phyloP scores from a whole-genome alignment of 2,329 filamentous ascomycete species.

The Corinectria fuckeliana region DNA sequence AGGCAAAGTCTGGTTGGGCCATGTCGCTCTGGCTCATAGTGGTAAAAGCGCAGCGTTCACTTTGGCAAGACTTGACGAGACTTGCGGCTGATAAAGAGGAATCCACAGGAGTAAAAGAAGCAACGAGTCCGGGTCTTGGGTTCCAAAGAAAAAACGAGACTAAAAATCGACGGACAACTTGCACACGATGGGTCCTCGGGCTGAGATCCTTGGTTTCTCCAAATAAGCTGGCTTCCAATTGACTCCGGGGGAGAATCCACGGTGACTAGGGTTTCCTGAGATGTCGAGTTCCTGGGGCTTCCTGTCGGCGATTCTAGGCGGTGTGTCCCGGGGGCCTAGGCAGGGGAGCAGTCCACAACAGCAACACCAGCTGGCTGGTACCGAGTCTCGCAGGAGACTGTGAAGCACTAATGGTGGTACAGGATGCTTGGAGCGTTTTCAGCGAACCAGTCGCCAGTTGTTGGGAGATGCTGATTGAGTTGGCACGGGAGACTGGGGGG shows the following conservation, averaged over 20 bases:
- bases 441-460: slow-evolving; percentile 37
- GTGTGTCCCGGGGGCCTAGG: slow-evolving; percentile 37
- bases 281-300: slow-evolving; percentile 38
- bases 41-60: slow-evolving; percentile 34
- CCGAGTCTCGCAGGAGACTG: slow-evolving; percentile 30
- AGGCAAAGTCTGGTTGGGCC: slow-evolving; percentile 56
- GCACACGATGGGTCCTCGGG: slow-evolving; percentile 41
- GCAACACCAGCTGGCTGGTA: slow-evolving; percentile 35
- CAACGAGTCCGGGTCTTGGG: slow-evolving; percentile 33
- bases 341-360: slow-evolving; percentile 38
- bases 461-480: slow-evolving; percentile 33
- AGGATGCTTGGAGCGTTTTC: slow-evolving; percentile 30
- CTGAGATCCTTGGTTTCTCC: slow-evolving; percentile 40
- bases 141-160: slow-evolving; percentile 37
- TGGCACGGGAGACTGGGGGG: slow-evolving; percentile 27
- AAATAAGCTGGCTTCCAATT: slow-evolving; percentile 39
- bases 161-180: slow-evolving; percentile 39
- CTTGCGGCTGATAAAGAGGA: slow-evolving; percentile 41
- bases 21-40: slow-evolving; percentile 50
- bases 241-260: slow-evolving; percentile 37
- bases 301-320: slow-evolving; percentile 37
- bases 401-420: slow-evolving; percentile 40
- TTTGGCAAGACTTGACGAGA: slow-evolving; percentile 34
- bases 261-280: slow-evolving; percentile 40
- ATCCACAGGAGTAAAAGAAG: slow-evolving; percentile 37